phyloP scores from a whole-genome alignment of 1,284 basidiomycete genomes.

The Heterobasidion occidentale region DNA sequence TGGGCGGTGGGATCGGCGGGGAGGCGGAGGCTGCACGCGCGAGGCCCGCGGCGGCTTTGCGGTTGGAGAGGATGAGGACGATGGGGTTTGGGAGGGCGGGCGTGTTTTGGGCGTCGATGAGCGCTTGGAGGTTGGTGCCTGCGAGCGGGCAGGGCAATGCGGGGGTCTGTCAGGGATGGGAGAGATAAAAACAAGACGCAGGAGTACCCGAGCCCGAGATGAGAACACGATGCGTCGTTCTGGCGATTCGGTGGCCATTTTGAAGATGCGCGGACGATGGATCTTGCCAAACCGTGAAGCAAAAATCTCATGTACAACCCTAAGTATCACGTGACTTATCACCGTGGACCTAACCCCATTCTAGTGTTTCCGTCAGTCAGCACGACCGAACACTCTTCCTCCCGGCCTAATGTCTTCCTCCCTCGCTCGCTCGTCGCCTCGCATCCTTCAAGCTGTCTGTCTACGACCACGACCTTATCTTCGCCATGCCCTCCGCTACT shows the following conservation, averaged over 20 bases:
- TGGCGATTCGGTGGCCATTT: not conserved
- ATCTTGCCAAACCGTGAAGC: no score
- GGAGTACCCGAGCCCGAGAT: slow-evolving; percentile 78
- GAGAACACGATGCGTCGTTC: slow-evolving; percentile 51
- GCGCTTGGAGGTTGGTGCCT: slow-evolving; percentile 95
- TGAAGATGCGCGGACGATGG: no score
- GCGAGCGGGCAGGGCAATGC: slow-evolving; percentile 12
- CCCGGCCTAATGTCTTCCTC: not conserved
- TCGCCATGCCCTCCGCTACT: not conserved
- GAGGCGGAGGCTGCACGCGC: slow-evolving; percentile 63
- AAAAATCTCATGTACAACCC: no score
- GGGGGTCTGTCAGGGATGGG: not conserved
- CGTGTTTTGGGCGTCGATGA: slow-evolving; percentile 81
- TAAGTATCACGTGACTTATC: no score
- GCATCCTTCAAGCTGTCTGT: not conserved
- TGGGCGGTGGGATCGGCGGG: slow-evolving; percentile 78
- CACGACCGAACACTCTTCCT: no score
- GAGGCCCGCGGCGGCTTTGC: slow-evolving; percentile 88
- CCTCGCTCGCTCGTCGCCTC: slow-evolving; percentile 2
- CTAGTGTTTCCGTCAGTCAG: no score
- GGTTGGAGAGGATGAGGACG: slow-evolving; percentile 84
- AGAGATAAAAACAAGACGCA: no score
- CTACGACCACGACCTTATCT: no score
- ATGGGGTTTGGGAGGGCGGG: slow-evolving; percentile 67
- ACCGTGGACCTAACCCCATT: no score